These are phyloP conservation scores for Candida ascalaphidarum DNA, from an alignment of 805 yeast species.

Conservation along the genomic window DNA sequence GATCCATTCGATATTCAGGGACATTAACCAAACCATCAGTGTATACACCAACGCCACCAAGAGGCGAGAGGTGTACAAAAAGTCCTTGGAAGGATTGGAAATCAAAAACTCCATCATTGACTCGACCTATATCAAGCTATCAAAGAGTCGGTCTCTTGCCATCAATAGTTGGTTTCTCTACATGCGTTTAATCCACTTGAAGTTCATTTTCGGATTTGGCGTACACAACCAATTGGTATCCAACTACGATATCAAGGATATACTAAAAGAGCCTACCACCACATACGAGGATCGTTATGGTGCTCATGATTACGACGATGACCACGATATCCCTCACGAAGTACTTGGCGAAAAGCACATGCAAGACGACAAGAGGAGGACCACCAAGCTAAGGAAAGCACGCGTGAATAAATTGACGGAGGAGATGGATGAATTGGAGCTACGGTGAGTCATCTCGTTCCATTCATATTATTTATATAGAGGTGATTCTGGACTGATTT, in stretches of 20 bases:
- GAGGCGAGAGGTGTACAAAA: constrained; percentile 27
- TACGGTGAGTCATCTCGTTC: too few relatives aligned
- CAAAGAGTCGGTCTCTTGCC: constrained; percentile 36
- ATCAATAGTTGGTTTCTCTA: constrained; percentile 45
- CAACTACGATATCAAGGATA: constrained; percentile 23
- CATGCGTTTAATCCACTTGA: constrained; percentile 38
- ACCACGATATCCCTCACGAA: constrained; percentile 3
- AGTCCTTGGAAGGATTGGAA: constrained; percentile 26
- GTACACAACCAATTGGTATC: constrained; percentile 40
- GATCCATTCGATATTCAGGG: constrained; percentile 51
- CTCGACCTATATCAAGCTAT: constrained; percentile 31
- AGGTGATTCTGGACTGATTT: too few relatives aligned
- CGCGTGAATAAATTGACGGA: constrained; percentile 24
- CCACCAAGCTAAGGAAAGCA: constrained; percentile 27
- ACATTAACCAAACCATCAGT: constrained; percentile 42
- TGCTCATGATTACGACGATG: constrained; percentile 2
- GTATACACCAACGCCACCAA: constrained; percentile 24
- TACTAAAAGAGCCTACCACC: constrained; percentile 26
- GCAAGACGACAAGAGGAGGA: constrained; percentile 22
- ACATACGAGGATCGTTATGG: constrained; percentile 12
- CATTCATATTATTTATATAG: too few relatives aligned
- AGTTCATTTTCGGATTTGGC: constrained; percentile 45
- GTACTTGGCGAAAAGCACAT: constrained; percentile 1
- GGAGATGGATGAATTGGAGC: constrained; percentile 19
- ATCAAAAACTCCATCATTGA: constrained; percentile 20